A percentile compares a stretch with the other conserved stretches of the same genome.
Evolutionary conservation across 2,329 filamentous ascomycete genomes (phyloP).

Genomic region (Diaporthe humulicola): DNA sequence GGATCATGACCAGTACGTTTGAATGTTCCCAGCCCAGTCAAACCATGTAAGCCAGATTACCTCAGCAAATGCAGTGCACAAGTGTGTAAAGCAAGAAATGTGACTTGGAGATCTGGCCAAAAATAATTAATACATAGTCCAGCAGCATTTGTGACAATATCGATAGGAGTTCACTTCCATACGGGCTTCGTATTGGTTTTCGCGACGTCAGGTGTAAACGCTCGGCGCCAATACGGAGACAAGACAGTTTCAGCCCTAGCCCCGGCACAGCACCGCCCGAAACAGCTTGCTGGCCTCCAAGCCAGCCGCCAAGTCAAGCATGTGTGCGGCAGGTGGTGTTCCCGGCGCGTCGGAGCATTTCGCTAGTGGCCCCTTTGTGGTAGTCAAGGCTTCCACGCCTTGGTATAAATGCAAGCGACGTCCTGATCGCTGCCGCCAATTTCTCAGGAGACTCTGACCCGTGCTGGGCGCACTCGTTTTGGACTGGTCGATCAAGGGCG

Average conservation of each 20-base stretch:
- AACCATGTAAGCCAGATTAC: too few relatives aligned
- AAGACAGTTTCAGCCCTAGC: conserved; percentile 2
- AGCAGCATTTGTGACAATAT: not conserved
- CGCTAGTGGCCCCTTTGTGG: conserved; percentile 1
- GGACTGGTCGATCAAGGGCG: conserved; percentile 15
- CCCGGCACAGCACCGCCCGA: conserved; percentile 19
- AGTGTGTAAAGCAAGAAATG: too few relatives aligned
- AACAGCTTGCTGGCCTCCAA: conserved; percentile 1
- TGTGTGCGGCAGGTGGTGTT: conserved; percentile 16
- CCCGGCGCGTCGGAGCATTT: not conserved
- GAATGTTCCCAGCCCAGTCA: too few relatives aligned
- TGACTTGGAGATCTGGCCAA: not conserved
- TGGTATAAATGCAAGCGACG: conserved; percentile 18
- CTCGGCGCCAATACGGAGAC: conserved; percentile 20
- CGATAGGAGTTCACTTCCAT: too few relatives aligned
- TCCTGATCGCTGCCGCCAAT: conserved; percentile 28
- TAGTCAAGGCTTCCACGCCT: conserved; percentile 16
- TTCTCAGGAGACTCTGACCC: conserved; percentile 1
- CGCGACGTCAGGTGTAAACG: not conserved
- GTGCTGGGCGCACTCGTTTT: conserved; percentile 20
- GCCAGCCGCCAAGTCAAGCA: conserved; percentile 11
- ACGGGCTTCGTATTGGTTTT: not conserved
- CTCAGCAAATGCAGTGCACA: too few relatives aligned
- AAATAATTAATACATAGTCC: not conserved
- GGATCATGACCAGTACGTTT: too few relatives aligned